A percentile compares a stretch with the other conserved stretches of the same genome.
These are phyloP conservation scores for Aquilaria sinensis DNA, from an alignment of 345 rosid species.

Conservation along the genomic window DNA sequence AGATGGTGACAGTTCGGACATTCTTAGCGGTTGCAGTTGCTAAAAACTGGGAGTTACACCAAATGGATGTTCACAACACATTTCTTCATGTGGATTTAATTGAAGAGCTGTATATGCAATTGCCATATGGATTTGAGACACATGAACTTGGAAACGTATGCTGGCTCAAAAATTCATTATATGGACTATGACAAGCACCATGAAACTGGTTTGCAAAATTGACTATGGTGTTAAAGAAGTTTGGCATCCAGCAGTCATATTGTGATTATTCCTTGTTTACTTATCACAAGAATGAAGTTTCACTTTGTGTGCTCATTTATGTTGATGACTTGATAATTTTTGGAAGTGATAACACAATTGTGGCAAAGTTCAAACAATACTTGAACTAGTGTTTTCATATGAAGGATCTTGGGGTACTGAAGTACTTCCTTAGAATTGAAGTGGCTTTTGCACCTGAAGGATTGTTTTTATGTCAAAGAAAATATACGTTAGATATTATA, in stretches of 20 bases:
- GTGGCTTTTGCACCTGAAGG: no score
- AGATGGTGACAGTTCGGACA: no score
- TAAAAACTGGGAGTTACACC: no score
- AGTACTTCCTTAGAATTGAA: no score
- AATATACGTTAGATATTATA: slow-evolving; percentile 1
- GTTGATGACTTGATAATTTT: no score
- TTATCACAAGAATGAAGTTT: neutral
- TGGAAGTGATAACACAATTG: no score
- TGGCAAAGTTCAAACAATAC: no score
- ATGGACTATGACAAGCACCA: slow-evolving; percentile 7
- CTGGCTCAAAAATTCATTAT: neutral
- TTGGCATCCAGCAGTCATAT: neutral
- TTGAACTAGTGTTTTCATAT: no score
- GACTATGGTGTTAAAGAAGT: neutral
- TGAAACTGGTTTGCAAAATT: slow-evolving; percentile 11
- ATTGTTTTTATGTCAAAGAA: no score
- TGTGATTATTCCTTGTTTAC: neutral
- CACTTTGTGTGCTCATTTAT: no score
- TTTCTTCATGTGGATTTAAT: neutral
- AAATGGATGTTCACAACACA: neutral
- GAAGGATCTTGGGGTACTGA: no score
- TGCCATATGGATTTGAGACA: neutral
- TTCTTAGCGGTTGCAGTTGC: no score
- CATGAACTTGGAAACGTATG: neutral
- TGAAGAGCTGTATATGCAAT: neutral